Percentiles rank a stretch among this genome's conserved stretches.
Conservation (phyloP, 345 rosid species). For the Raphanus raphanistrum region DNA sequence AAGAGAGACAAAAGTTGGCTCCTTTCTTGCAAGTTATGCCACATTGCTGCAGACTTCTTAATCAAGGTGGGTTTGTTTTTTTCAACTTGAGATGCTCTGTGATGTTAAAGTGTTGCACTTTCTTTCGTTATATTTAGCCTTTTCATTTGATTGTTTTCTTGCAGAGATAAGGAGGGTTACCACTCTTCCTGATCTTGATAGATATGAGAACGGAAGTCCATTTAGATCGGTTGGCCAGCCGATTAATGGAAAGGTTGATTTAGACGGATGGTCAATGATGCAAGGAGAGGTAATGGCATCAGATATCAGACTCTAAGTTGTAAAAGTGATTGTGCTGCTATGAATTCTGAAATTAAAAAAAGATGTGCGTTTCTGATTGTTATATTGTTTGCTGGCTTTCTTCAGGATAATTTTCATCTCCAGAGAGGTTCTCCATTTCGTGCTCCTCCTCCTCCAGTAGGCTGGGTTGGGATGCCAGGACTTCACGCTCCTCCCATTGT, state of each 20-base stretch:
- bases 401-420: constrained; percentile 74
- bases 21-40: constrained; percentile 81
- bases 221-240: constrained; percentile 71
- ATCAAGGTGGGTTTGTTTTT: constrained; percentile 55
- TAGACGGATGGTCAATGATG: constrained; percentile 78
- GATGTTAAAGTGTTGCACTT: not conserved
- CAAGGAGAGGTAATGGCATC: constrained; percentile 72
- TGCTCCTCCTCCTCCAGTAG: constrained; percentile 53
- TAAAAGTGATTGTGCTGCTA: not conserved
- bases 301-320: not conserved
- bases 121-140: not conserved
- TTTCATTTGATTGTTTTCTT: constrained; percentile 15
- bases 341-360: not conserved
- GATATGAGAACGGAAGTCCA: constrained; percentile 85
- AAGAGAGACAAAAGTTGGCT: constrained; percentile 80
- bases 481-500: constrained; percentile 61
- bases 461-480: constrained; percentile 79
- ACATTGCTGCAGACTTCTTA: constrained; percentile 65
- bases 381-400: constrained; percentile 28
- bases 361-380: too few relatives aligned
- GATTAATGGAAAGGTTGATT: constrained; percentile 69
- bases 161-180: constrained; percentile 80
- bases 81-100: not conserved
- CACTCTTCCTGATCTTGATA: constrained; percentile 66
- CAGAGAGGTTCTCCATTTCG: constrained; percentile 69